A percentile compares a stretch with the other conserved stretches of the same genome.
phyloP scores from a whole-genome alignment of 352 stramenopile species.

The Globisporangium cylindrosporum region DNA sequence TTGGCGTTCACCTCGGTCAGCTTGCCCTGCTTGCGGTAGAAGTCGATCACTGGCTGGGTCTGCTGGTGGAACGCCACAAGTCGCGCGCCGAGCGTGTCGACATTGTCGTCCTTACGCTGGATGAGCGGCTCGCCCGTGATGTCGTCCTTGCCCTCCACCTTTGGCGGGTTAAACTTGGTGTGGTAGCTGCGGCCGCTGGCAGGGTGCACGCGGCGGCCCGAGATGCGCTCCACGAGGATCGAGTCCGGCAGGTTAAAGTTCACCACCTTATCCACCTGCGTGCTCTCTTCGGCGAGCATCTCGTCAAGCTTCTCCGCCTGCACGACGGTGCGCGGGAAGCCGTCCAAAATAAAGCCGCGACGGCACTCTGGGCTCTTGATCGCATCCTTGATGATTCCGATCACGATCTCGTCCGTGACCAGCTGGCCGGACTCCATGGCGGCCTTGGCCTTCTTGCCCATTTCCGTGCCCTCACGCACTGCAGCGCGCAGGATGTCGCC shows the following conservation, averaged over 20 bases:
- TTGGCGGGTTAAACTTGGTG: constrained; percentile 96
- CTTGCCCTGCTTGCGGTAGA: constrained; percentile 85
- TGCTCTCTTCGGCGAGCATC: constrained; percentile 91
- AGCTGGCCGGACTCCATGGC: constrained; percentile 96
- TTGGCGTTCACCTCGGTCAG: constrained; percentile 90
- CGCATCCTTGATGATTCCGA: constrained; percentile 99
- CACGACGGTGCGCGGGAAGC: constrained; percentile 97
- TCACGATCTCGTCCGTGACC: constrained; percentile 98
- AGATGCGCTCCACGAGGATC: constrained; percentile 96
- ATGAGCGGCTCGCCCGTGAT: constrained; percentile 96
- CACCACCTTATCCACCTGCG: constrained; percentile 89
- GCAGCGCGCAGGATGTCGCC: constrained; percentile 99
- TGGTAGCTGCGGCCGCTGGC: constrained; percentile 96
- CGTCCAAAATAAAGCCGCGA: constrained; percentile 99
- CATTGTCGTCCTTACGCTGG: constrained; percentile 97
- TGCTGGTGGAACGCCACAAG: constrained; percentile 96
- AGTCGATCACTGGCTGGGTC: constrained; percentile 95
- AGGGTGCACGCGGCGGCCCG: constrained; percentile 95
- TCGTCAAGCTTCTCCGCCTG: constrained; percentile 98
- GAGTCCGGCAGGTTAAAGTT: constrained; percentile 96
- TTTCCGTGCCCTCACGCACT: constrained; percentile 94
- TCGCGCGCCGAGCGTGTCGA: constrained; percentile 89
- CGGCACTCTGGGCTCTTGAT: constrained; percentile 96
- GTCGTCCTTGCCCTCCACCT: constrained; percentile 89
- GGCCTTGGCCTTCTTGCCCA: constrained; percentile 97